These are phyloP conservation scores for Fulvia fulva DNA, from an alignment of 2,329 filamentous ascomycete species.

Conservation along the genomic window DNA sequence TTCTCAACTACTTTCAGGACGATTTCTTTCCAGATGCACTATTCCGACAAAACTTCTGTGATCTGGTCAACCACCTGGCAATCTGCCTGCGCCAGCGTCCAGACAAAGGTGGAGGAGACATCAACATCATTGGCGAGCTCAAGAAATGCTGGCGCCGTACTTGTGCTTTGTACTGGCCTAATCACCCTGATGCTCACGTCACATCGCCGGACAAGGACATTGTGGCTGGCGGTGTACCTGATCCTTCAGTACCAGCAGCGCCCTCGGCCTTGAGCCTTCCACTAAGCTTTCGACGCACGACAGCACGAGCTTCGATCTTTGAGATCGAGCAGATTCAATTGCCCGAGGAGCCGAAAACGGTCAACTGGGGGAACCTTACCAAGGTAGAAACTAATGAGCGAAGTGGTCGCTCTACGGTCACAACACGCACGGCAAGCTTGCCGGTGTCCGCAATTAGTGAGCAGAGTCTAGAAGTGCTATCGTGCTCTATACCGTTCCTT, in stretches of 20 bases:
- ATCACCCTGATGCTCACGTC: conserved; percentile 53
- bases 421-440: conserved; percentile 31
- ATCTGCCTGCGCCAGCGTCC: conserved; percentile 48
- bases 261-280: conserved; percentile 20
- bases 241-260: conserved; percentile 7
- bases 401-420: conserved; percentile 15
- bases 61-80: conserved; percentile 66
- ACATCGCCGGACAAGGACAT: conserved; percentile 62
- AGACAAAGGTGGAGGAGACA: conserved; percentile 56
- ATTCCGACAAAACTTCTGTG: conserved; percentile 74
- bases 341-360: conserved; percentile 11
- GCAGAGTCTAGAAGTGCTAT: conserved; percentile 55
- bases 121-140: conserved; percentile 88
- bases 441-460: conserved; percentile 45
- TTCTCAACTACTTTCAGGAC: conserved; percentile 94
- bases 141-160: conserved; percentile 97
- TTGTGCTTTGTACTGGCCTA: conserved; percentile 86
- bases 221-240: conserved; percentile 61
- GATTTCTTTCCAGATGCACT: conserved; percentile 78
- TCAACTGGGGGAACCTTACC: conserved; percentile 5
- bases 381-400: conserved; percentile 2
- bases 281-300: conserved; percentile 21
- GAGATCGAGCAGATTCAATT: conserved; percentile 23
- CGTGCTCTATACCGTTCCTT: conserved; percentile 55
- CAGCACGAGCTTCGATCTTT: conserved; percentile 20